Evolutionary conservation across 352 stramenopile species (phyloP), one percentile per base, ranked within the genome.

Genomic region (Globisporangium alternatum): DNA sequence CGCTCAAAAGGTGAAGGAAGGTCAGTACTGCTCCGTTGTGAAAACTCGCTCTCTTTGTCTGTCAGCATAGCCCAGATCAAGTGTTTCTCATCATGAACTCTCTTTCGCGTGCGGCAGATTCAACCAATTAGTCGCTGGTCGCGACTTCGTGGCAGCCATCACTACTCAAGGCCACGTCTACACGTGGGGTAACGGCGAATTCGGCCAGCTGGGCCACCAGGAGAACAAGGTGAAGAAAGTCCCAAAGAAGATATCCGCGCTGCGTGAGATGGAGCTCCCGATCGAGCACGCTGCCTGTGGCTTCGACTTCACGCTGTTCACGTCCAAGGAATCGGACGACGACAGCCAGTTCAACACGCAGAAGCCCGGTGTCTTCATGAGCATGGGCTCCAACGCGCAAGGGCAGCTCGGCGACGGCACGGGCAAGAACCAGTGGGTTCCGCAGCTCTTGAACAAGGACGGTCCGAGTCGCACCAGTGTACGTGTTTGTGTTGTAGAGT

Each of bases 181-280:
- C 67, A 88, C 86, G 30, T 94, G 83, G 83, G 86, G 86, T 5
- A 89, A 90, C 47, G 86, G 86, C 28, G 81, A 94, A 56, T 69
- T 79, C 31, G 86, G 86, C 19, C 86, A 94, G 61, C 64, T 94
- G 43, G 86, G 86, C 1, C 86, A 94, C 69, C 85, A 93, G 56
- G 85, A 93, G 48, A 93, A 91, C 72, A 93, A 93, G 62, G 83
- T 81, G 72, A 93, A 93, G 71, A 93, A 93, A 66, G 73, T 75
- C 19, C 85, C 85, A 22, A 93, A 93, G 72, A 93, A 93, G 65
- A 90, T 93, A 62, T 93, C 85, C 37, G 85, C 85, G 10, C 72
- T 93, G 35, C 80, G 85, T 3, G 85, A 93, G 69, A 70, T 91
- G 21, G 85, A 93, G 68, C 73, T 93, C 28, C 81, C 85, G 30